These are phyloP conservation scores for Xanthoparmelia taractica DNA, from an alignment of 495 filamentous ascomycete species.

Conservation along the genomic window DNA sequence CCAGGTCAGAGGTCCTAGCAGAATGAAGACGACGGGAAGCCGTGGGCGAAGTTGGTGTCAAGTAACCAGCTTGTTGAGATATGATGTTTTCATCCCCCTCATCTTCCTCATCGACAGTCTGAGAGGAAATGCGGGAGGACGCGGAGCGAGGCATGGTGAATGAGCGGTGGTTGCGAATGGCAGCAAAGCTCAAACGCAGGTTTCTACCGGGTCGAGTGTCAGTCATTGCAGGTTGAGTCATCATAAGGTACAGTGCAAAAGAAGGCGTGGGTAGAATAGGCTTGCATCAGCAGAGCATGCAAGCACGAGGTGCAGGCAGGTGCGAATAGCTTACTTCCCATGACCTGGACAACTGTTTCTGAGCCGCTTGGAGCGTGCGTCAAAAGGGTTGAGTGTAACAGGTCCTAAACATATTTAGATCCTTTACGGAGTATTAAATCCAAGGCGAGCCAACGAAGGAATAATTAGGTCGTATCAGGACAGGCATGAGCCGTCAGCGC, in stretches of 20 bases:
- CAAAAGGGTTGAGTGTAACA: background rate
- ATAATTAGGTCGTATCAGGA: conserved; percentile 5
- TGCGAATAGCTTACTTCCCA: conserved; percentile 9
- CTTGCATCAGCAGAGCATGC: conserved; percentile 20
- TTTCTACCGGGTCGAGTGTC: conserved; percentile 22
- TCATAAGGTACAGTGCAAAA: conserved; percentile 4
- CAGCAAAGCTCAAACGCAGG: conserved; percentile 16
- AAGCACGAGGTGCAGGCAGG: conserved; percentile 19
- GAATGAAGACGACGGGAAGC: conserved; percentile 24
- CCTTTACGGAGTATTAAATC: conserved; percentile 4
- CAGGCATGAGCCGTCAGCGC: conserved; percentile 11
- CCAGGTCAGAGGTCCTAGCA: conserved; percentile 23
- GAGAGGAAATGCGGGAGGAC: conserved; percentile 18
- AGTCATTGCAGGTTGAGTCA: conserved; percentile 19
- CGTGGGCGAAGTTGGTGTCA: conserved; percentile 20
- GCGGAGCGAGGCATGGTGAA: conserved; percentile 25
- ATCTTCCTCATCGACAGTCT: conserved; percentile 17
- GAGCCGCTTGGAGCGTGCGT: background rate
- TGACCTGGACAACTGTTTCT: background rate
- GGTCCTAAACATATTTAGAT: background rate
- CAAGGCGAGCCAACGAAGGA: conserved; percentile 21
- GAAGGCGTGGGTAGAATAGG: conserved; percentile 14
- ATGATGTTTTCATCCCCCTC: conserved; percentile 22
- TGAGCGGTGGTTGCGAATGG: conserved; percentile 16
- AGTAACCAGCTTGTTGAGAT: conserved; percentile 9